Conservation (phyloP, 2,329 filamentous ascomycete genomes). For the Aureobasidium vineae region DNA sequence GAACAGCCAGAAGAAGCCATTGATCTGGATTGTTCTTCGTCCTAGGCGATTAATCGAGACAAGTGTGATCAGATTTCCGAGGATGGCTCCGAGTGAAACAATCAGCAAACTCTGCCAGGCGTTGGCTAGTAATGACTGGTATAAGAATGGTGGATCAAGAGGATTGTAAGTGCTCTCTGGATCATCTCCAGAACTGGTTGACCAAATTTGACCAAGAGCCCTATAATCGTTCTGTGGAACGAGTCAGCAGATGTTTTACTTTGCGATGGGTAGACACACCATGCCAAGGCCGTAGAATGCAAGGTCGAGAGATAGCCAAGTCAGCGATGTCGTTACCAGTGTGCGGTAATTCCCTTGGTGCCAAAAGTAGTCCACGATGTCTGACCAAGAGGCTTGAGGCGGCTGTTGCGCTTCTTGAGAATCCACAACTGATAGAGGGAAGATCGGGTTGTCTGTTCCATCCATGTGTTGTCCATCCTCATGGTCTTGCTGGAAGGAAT, state of each 20-base stretch:
- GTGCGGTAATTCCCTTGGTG: conserved; percentile 31
- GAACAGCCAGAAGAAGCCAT: conserved; percentile 45
- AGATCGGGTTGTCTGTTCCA: neutral
- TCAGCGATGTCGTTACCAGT: conserved; percentile 30
- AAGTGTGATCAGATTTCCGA: conserved; percentile 46
- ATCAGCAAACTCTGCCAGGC: conserved; percentile 12
- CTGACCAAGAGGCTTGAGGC: neutral
- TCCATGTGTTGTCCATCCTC: neutral
- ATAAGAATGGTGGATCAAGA: neutral
- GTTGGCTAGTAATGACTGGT: conserved; percentile 2
- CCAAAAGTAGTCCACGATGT: conserved; percentile 28
- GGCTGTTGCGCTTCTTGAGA: neutral
- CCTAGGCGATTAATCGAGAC: conserved; percentile 43
- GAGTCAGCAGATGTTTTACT: neutral
- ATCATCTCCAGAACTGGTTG: neutral
- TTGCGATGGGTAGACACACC: neutral
- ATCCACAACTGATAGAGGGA: neutral
- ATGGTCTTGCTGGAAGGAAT: conserved; percentile 21
- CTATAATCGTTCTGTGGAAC: neutral
- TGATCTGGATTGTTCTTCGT: conserved; percentile 46
- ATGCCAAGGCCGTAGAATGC: conserved; percentile 16
- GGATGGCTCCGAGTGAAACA: conserved; percentile 36
- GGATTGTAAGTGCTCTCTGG: neutral
- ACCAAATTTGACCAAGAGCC: neutral
- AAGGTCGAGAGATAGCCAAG: conserved; percentile 23